Base-by-base conservation (phyloP, 2,329 filamentous ascomycete species). In the Byssoonygena ceratinophila region DNA sequence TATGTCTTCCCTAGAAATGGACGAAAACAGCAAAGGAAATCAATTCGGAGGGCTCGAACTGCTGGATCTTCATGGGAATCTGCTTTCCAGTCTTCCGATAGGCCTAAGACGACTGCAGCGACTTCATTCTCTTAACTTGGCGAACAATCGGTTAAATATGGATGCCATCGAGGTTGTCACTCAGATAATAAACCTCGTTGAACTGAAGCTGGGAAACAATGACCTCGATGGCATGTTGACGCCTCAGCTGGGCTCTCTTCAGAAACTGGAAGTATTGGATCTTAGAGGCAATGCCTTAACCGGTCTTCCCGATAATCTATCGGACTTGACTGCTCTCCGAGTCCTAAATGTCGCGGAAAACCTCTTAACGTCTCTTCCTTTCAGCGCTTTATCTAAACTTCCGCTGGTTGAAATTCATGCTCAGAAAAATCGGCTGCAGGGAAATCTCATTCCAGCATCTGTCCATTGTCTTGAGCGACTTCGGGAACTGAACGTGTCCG, bases 1-100 rank as follows among this genome's bases (percentile, higher is more conserved):
- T 0, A 72, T 75, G 8, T 69, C 77, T 37, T 73, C 78, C 16
- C 66, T 81, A 36, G 75, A 79, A 6, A 77, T 82, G 27, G 80
- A 85, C 16, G 82, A 84, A n/a, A 78, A 85, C 36, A 74, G 76
- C 3, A 75, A 76, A 54, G 85, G 81, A 1, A 84, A 83, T 59
- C 84, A 92, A 57, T 96, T 97, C 69, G 85, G 81, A 1, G 87
- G 83, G 0, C 67, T 96, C 0, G 87, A 95, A 64, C 79, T 79
- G 3, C 69, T 96, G 6, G 90, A 97, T 64, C 66, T 97, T 54
- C 92, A 95, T 64, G 87, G 88, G 18, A 98, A 98, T 63, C 69
- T 80, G 41, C 74, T 98, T 16, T 76, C 77, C 47, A 72, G 78
- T 25, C 67, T 96, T 40, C 92, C 92, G 0, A 66, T 83, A 58